phyloP scores from a whole-genome alignment of 768 basidiomycete genomes.

The Hortiboletus campestris region DNA sequence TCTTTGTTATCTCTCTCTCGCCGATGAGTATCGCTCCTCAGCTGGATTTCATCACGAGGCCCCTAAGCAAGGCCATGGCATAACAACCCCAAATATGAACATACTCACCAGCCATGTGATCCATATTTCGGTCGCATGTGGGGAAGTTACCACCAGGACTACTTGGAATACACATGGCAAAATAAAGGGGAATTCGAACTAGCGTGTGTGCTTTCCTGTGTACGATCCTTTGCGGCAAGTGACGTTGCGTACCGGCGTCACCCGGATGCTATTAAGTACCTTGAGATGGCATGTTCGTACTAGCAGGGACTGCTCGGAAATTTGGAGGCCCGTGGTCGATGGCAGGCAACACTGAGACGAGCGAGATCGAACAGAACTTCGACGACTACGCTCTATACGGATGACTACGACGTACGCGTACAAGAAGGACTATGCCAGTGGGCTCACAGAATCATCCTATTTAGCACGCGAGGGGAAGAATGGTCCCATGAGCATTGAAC shows the following conservation, averaged over 20 bases:
- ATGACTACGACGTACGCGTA: too few species aligned
- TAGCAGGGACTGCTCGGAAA: background rate
- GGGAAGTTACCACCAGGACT: background rate
- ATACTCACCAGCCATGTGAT: background rate
- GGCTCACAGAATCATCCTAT: background rate
- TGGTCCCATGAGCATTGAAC: background rate
- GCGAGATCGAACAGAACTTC: too few species aligned
- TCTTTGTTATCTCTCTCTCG: background rate
- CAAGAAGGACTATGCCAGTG: too few species aligned
- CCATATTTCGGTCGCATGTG: background rate
- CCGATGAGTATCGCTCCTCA: background rate
- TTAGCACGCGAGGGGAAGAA: background rate
- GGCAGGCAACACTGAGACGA: too few species aligned
- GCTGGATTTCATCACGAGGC: background rate
- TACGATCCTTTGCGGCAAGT: slow-evolving; percentile 4
- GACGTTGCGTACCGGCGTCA: background rate
- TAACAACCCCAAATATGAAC: background rate
- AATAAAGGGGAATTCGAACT: background rate
- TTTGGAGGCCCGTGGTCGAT: too few species aligned
- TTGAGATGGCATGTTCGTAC: background rate
- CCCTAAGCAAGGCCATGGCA: background rate
- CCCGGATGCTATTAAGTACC: background rate
- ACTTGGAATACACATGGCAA: background rate
- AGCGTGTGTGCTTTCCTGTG: background rate
- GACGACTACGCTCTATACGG: too few species aligned